phyloP scores from a whole-genome alignment of 2,329 filamentous ascomycete genomes.

The Shiraia bambusicola region DNA sequence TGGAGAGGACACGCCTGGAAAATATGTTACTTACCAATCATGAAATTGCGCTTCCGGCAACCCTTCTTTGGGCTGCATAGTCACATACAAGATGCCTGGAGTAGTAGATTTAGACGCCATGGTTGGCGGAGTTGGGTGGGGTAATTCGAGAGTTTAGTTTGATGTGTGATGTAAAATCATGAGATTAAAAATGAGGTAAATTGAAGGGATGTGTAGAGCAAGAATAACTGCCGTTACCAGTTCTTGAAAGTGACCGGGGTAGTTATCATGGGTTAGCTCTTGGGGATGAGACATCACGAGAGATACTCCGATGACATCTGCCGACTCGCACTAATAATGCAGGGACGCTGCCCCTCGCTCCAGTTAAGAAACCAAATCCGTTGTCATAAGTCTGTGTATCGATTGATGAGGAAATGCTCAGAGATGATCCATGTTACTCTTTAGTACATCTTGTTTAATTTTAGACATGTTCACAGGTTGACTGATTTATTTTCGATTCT shows the following conservation, averaged over 20 bases:
- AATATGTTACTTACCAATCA: slow-evolving; percentile 54
- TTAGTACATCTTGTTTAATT: too few species aligned
- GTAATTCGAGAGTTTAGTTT: slow-evolving; percentile 1
- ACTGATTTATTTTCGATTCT: too few species aligned
- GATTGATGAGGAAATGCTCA: not conserved
- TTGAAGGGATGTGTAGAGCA: not conserved
- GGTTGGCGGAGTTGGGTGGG: slow-evolving; percentile 9
- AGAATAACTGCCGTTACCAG: not conserved
- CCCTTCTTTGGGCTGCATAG: slow-evolving; percentile 74
- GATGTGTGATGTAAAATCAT: not conserved
- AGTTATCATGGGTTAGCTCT: not conserved
- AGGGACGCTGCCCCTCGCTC: slow-evolving; percentile 20
- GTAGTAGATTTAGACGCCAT: slow-evolving; percentile 51
- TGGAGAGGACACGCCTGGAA: slow-evolving; percentile 22
- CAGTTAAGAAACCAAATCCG: slow-evolving; percentile 18
- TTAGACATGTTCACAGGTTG: too few species aligned
- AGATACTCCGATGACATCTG: slow-evolving; percentile 38
- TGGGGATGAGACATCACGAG: slow-evolving; percentile 15
- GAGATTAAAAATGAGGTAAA: not conserved
- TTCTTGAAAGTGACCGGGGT: not conserved
- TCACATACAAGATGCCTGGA: slow-evolving; percentile 77
- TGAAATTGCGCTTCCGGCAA: slow-evolving; percentile 72
- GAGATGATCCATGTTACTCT: too few species aligned
- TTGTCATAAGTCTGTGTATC: not conserved
- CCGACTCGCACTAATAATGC: slow-evolving; percentile 26